Evolutionary conservation across 176 grass and related monocot species (phyloP), one percentile per base, ranked within the genome.

Genomic region (Rhynchospora breviuscula): DNA sequence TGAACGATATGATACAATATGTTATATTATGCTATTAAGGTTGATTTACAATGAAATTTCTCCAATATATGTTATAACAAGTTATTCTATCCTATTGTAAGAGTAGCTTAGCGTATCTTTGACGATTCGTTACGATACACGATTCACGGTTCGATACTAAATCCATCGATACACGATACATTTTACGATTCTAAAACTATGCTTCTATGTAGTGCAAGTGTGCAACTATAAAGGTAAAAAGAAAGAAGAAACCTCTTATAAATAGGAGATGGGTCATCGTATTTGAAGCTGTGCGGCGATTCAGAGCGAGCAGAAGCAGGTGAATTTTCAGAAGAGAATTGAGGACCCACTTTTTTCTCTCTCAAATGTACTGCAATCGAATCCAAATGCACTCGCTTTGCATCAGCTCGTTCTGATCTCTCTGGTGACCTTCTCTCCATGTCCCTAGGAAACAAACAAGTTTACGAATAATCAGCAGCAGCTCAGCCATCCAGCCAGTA

Each of bases 351-450:
- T 31, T 25, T 53, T 67, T 65, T 67, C 7, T 82, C 80, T 26
- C 61, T 82, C n/a, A 49, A 7, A 80, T 15, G 54, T 61, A 80
- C 33, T 44, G 54, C 23, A 19, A 22, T 58, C 4, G 70, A 51
- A 8, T 70, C 79, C 22, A 33, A 57, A 47, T 79, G 66, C 79
- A 84, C 84, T 4, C 47, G 79, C 47, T 79, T 80, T 58, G 75
- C 75, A 49, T 23, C 52, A 33, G 4, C 7, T 77, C 10, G 88
- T 52, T 74, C 88, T 76, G 43, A 65, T 78, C 51, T 81, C 48
- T 64, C 49, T 63, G 69, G 78, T 14, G 73, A 85, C 76, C 58
- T 85, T 58, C 71, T 88, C 84, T 91, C 89, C 74, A 44, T 63
- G 43, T 23, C 82, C 93, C 93, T 98, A 61, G 48, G 23, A 79